Evolutionary conservation across 176 grass and related monocot genomes (phyloP).

Genomic region (Pharus latifolius): DNA sequence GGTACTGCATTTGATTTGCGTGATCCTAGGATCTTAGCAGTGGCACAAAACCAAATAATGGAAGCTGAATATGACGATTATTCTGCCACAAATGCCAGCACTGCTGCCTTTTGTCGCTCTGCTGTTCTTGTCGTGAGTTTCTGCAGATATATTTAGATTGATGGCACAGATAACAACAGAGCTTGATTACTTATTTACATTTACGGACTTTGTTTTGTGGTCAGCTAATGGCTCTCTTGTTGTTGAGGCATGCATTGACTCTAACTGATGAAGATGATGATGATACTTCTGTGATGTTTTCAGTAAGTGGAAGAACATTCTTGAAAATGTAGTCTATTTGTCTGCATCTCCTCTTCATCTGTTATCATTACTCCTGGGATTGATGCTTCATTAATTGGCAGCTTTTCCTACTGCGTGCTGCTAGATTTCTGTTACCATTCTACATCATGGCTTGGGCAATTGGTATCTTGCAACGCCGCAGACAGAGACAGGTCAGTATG

Average conservation of each 20-base stretch:
- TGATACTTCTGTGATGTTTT: constrained; percentile 72
- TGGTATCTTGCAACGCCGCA: constrained; percentile 71
- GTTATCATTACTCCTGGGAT: constrained; percentile 6
- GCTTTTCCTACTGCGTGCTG: constrained; percentile 80
- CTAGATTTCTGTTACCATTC: constrained; percentile 80
- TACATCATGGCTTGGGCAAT: constrained; percentile 95
- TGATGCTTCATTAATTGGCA: constrained; percentile 20
- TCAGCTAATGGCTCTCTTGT: constrained; percentile 80
- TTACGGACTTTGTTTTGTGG: constrained; percentile 10
- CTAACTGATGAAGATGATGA: constrained; percentile 86
- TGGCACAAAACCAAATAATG: constrained; percentile 67
- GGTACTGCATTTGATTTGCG: constrained; percentile 47
- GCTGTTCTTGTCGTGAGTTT: constrained; percentile 78
- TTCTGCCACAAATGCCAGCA: constrained; percentile 59
- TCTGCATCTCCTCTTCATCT: neutral
- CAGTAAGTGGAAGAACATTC: constrained; percentile 41
- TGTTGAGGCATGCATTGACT: constrained; percentile 77
- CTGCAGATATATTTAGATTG: constrained; percentile 13
- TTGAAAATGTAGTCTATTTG: constrained; percentile 11
- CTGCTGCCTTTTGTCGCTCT: constrained; percentile 70
- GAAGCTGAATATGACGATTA: constrained; percentile 92
- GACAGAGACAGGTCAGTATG: constrained; percentile 66
- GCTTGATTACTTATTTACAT: constrained; percentile 6
- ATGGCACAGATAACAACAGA: neutral
- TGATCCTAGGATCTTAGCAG: constrained; percentile 63